phyloP scores from a whole-genome alignment of 768 basidiomycete species.

The Mycena maculata region DNA sequence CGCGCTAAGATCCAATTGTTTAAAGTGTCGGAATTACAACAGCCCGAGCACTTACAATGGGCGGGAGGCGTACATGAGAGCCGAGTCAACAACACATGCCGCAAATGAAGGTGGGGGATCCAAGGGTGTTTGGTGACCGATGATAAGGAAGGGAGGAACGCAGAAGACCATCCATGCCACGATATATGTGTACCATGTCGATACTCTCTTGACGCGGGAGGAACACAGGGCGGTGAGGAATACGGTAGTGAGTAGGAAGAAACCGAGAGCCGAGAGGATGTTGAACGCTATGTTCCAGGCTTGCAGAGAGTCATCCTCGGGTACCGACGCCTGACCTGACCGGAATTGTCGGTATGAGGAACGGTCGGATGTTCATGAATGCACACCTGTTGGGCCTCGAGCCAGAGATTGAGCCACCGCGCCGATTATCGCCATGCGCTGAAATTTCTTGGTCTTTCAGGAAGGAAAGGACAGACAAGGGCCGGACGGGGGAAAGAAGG shows the following conservation, averaged over 20 bases:
- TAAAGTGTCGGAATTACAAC: neutral
- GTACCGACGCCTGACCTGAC: neutral
- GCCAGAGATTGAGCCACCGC: too few species aligned
- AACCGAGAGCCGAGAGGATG: constrained; percentile 13
- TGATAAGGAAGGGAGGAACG: constrained; percentile 20
- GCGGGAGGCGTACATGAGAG: constrained; percentile 28
- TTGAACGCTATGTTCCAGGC: constrained; percentile 11
- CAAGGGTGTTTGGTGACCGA: constrained; percentile 20
- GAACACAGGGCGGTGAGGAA: constrained; percentile 19
- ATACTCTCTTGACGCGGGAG: constrained; percentile 19
- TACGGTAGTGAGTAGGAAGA: constrained; percentile 12
- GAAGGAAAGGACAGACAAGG: too few species aligned
- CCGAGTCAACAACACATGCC: constrained; percentile 12
- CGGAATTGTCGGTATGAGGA: neutral
- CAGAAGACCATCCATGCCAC: constrained; percentile 20
- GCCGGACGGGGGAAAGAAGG: neutral
- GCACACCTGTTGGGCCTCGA: neutral
- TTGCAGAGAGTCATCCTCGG: neutral
- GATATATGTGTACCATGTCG: constrained; percentile 23
- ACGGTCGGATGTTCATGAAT: too few species aligned
- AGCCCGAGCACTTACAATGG: neutral
- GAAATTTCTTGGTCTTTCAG: too few species aligned
- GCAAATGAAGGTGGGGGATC: constrained; percentile 22
- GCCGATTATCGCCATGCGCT: too few species aligned
- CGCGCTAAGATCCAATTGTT: constrained; percentile 4